These are phyloP conservation scores for Zygotorulaspora chibaensis DNA, from an alignment of 805 yeast genomes.

Conservation along the genomic window DNA sequence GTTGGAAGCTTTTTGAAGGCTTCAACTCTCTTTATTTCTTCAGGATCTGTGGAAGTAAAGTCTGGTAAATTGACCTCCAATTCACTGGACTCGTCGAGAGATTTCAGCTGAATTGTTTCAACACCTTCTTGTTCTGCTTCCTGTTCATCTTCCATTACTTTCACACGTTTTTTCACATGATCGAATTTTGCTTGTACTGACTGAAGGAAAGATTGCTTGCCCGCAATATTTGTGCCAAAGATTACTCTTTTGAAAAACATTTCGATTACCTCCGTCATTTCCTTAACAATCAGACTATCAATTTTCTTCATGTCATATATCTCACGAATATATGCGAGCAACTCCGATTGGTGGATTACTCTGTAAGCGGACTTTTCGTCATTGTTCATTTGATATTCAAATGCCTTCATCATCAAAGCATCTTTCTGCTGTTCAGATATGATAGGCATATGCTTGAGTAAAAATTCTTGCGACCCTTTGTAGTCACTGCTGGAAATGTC, in stretches of 20 bases:
- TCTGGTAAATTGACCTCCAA: constrained; percentile 67
- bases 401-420: constrained; percentile 87
- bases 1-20: constrained; percentile 55
- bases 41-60: constrained; percentile 45
- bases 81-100: constrained; percentile 79
- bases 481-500: constrained; percentile 48
- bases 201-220: constrained; percentile 60
- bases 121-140: constrained; percentile 49
- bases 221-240: constrained; percentile 45
- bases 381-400: constrained; percentile 70
- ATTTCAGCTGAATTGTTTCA: constrained; percentile 80
- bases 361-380: constrained; percentile 52
- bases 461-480: constrained; percentile 49
- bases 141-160: constrained; percentile 54
- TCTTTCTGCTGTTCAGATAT: constrained; percentile 84
- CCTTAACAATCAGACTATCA: constrained; percentile 30
- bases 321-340: constrained; percentile 65
- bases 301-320: constrained; percentile 37
- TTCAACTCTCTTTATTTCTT: constrained; percentile 43
- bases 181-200: constrained; percentile 70
- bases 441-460: constrained; percentile 56
- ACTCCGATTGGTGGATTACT: constrained; percentile 73
- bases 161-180: constrained; percentile 75
- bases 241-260: constrained; percentile 64
- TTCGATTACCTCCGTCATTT: constrained; percentile 46